Conservation (phyloP, 2,329 filamentous ascomycete genomes). For the Aspergillus aculeatus region DNA sequence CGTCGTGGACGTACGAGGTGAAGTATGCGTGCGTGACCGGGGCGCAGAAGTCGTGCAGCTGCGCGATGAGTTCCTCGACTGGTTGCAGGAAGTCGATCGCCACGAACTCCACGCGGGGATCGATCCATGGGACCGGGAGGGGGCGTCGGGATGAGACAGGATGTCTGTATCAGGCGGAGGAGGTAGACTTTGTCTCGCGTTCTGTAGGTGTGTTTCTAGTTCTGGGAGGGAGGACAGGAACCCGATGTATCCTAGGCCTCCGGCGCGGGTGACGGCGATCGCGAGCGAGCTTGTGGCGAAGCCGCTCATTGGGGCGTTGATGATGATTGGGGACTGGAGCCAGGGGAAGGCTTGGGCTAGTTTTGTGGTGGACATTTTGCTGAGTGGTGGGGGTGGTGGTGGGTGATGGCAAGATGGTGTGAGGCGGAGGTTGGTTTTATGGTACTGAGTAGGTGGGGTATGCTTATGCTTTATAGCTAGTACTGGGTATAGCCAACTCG, state of each 20-base stretch:
- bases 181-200: not conserved
- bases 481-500: too few species aligned
- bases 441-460: too few species aligned
- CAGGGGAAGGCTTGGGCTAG: conserved; percentile 12
- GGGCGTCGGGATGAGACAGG: conserved; percentile 26
- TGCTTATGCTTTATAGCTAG: too few species aligned
- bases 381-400: not conserved
- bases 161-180: not conserved
- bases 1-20: conserved; percentile 34
- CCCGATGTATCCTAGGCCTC: conserved; percentile 19
- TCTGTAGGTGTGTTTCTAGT: conserved; percentile 1
- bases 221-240: conserved; percentile 8
- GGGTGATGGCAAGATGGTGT: not conserved
- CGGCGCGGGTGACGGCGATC: conserved; percentile 13
- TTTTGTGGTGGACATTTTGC: not conserved
- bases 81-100: conserved; percentile 31
- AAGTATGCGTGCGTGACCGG: conserved; percentile 37
- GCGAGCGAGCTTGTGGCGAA: conserved; percentile 15
- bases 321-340: conserved; percentile 14
- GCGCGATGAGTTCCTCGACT: conserved; percentile 16
- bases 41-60: conserved; percentile 20
- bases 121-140: conserved; percentile 20
- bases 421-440: not conserved
- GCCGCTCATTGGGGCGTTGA: conserved; percentile 20
- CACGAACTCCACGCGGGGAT: conserved; percentile 33